A percentile compares a stretch with the other conserved stretches of the same genome.
These are phyloP conservation scores for Epichloe sylvatica DNA, from an alignment of 2,329 filamentous ascomycete genomes.

Conservation along the genomic window DNA sequence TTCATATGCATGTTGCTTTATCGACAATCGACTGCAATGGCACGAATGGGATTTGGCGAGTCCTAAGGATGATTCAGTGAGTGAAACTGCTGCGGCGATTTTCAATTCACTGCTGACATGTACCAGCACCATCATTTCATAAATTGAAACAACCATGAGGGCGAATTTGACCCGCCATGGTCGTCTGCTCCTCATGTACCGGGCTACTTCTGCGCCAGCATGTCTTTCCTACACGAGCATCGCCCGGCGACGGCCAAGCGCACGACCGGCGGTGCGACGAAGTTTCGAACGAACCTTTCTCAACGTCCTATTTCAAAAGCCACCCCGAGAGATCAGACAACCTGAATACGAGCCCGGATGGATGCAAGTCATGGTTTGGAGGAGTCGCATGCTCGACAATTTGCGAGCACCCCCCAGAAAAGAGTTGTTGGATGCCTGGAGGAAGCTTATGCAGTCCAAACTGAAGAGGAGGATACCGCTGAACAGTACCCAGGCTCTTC, in stretches of 20 bases:
- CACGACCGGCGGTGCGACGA: constrained; percentile 11
- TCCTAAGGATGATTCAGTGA: background rate
- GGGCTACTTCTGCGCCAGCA: constrained; percentile 17
- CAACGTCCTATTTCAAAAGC: constrained; percentile 42
- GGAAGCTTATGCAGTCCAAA: constrained; percentile 47
- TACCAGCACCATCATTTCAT: constrained; percentile 9
- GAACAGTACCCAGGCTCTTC: constrained; percentile 51
- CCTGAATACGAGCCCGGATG: constrained; percentile 57
- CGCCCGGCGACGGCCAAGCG: constrained; percentile 14
- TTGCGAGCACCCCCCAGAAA: constrained; percentile 54
- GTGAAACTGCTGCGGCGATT: background rate
- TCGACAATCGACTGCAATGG: background rate
- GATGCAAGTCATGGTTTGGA: constrained; percentile 54
- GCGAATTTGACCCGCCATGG: constrained; percentile 31
- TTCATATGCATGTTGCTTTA: background rate
- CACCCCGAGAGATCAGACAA: constrained; percentile 44
- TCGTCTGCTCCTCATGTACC: constrained; percentile 25
- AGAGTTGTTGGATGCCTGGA: constrained; percentile 53
- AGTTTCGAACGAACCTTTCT: constrained; percentile 38
- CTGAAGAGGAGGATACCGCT: constrained; percentile 32
- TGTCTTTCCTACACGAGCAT: constrained; percentile 20
- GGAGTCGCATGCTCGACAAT: constrained; percentile 46
- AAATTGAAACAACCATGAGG: constrained; percentile 27
- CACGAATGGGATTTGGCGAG: background rate
- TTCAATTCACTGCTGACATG: background rate